Conservation (phyloP, 805 yeast genomes). For the Candida sphagnicola region DNA sequence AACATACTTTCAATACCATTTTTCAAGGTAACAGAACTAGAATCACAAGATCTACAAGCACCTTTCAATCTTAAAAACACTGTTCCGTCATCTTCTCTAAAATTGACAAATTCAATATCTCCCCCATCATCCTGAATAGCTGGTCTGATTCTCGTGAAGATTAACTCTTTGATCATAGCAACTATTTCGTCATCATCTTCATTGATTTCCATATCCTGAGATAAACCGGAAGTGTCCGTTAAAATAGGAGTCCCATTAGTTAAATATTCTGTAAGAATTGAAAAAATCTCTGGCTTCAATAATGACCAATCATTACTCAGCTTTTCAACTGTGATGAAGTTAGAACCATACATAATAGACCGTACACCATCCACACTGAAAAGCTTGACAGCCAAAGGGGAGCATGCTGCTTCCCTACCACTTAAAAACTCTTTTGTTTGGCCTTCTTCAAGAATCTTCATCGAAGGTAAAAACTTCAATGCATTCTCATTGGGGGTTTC, state of each 20-base stretch:
- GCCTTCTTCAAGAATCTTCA: slow-evolving; percentile 56
- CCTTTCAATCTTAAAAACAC: slow-evolving; percentile 90
- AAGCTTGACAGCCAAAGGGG: slow-evolving; percentile 74
- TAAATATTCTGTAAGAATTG: slow-evolving; percentile 51
- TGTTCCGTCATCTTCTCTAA: slow-evolving; percentile 79
- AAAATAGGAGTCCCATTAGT: slow-evolving; percentile 57
- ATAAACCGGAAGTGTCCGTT: slow-evolving; percentile 21
- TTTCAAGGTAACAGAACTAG: slow-evolving; percentile 87
- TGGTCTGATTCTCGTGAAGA: slow-evolving; percentile 93
- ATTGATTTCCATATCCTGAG: slow-evolving; percentile 32
- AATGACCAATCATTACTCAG: slow-evolving; percentile 48
- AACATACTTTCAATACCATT: slow-evolving; percentile 97
- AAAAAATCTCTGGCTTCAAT: slow-evolving; percentile 64
- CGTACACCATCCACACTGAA: slow-evolving; percentile 73
- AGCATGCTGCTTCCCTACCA: slow-evolving; percentile 70
- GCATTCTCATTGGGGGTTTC: slow-evolving; percentile 88
- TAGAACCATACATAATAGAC: slow-evolving; percentile 75
- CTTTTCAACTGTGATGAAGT: slow-evolving; percentile 82
- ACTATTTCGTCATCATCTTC: slow-evolving; percentile 68
- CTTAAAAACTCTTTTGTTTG: slow-evolving; percentile 68
- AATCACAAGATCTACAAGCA: slow-evolving; percentile 91
- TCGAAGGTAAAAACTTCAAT: slow-evolving; percentile 75
- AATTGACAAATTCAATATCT: slow-evolving; percentile 84
- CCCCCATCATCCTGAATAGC: slow-evolving; percentile 99
- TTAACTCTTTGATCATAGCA: slow-evolving; percentile 84